Base-by-base conservation (phyloP, 2,329 filamentous ascomycete genomes). In the Cladophialophora exuberans region DNA sequence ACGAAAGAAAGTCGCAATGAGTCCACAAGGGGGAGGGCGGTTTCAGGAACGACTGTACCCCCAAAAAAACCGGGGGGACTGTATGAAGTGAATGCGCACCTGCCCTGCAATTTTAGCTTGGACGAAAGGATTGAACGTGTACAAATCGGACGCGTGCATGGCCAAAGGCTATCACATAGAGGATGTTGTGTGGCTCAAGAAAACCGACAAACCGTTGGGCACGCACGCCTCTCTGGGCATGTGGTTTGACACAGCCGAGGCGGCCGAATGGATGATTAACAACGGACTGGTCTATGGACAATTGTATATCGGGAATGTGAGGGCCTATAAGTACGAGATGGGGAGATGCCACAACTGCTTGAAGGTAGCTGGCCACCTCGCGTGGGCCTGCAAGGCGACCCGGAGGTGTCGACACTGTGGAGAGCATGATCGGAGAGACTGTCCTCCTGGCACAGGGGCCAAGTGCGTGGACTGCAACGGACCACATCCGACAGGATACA, bases 311-410 rank as follows among this genome's bases (percentile, higher is more conserved):
- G 41, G 56, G 3, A 60, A 58, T 7, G 41, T 67, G 1, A 61
- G 64, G 51, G 31, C 13, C 3, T 60, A 59, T 6, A 20, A 58
- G 36, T 47, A 64, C 2, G 48, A 58, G 30, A 65, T 62, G 43
- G n/a, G n/a, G 30, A 44, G 62, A 43, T 66, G 54, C 45, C 54
- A 50, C 31, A 48, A 56, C 6, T 67, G 61, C n/a, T n/a, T 47
- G 41, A 67, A 55, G 25, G 43, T 35, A 65, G 66, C 44, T 53
- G 66, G 9, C 56, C 30, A 68, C 38, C 50, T 67, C 5, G 64
- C 59, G 13, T 67, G 57, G 62, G 59, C 50, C 25, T 67, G 60
- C 18, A 66, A 66, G 35, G 61, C 67, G 38, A 68, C 41, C 38
- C 52, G 64, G 18, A 42, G 67, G 39, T 69, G 45, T n/a, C n/a